Base-by-base conservation (phyloP, 2,329 filamentous ascomycete species). In the Fusarium pseudograminearum region DNA sequence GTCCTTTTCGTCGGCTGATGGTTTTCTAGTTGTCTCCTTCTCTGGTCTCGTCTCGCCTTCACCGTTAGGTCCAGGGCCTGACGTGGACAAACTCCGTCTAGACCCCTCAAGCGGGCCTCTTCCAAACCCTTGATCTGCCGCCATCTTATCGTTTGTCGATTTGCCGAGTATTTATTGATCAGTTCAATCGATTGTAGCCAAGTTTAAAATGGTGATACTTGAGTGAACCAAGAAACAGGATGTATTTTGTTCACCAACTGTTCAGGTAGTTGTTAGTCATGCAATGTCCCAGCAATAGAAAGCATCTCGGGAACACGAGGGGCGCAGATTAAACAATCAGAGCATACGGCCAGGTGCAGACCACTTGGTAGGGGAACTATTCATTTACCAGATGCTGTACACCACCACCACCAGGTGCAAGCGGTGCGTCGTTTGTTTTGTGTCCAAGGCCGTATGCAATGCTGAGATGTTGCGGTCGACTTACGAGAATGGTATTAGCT, bases 51-150 rank as follows among this genome's bases (percentile, higher is more conserved):
- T 65, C 53, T 86, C 83, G 58, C 80, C 80, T 20, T 83, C 80
- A 33, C 78, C 76, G 51, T 83, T 83, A 40, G 82, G 78, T 38
- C 79, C 77, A n/a, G 83, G 81, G 65, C 75, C 81, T 70, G 72
- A 83, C 9, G 78, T 79, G 4, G 79, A 80, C 24, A 80, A 59
- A 60, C 73, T 80, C 53, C 78, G 73, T 50, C 78, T 71, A 38
- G 78, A 76, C 52, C 79, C 68, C 68, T 79, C 78, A 26, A 80
- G 70, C 31, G 77, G 77, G 54, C 83, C 79, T 55, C 83, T 79
- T 55, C 82, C 82, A 60, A 83, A 80, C 54, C 81, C 81, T 76
- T 86, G 84, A 67, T 86, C 83, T 67, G 79, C 80, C 77, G 83
- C 79, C 73, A 80, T 83, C 72, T 61, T 54, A 38, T 33, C 24